Percentiles rank a stretch among this genome's conserved stretches.
Evolutionary conservation across 805 yeast species (phyloP).

Genomic region (Saccharomycopsis sp.): DNA sequence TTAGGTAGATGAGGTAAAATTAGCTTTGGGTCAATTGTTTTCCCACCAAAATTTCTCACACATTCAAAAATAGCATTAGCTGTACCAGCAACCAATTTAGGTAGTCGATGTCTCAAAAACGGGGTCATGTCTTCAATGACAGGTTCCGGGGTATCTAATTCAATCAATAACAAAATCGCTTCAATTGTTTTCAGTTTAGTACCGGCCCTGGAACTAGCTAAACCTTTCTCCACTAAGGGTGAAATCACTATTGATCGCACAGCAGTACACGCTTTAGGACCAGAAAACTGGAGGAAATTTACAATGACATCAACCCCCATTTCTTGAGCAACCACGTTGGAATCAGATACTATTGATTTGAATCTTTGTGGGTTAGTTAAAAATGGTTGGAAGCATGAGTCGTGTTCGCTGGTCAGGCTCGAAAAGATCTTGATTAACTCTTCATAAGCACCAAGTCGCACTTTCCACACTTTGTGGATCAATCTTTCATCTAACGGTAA

Average conservation of each 20-base stretch:
- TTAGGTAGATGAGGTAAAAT: conserved; percentile 54
- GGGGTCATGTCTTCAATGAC: conserved; percentile 64
- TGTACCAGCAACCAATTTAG: conserved; percentile 72
- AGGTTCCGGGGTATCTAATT: conserved; percentile 57
- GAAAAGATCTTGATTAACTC: conserved; percentile 50
- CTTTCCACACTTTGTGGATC: conserved; percentile 80
- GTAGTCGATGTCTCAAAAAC: conserved; percentile 52
- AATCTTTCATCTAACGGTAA: conserved; percentile 64
- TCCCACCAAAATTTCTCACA: conserved; percentile 56
- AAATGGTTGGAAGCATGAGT: conserved; percentile 45
- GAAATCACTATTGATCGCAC: conserved; percentile 39
- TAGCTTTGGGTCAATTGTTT: conserved; percentile 48
- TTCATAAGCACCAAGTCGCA: conserved; percentile 70
- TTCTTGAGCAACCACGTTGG: conserved; percentile 91
- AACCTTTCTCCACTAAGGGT: conserved; percentile 72
- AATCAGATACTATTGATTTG: conserved; percentile 58
- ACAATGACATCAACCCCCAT: conserved; percentile 55
- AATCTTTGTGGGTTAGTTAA: conserved; percentile 47
- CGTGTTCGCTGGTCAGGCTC: conserved; percentile 47
- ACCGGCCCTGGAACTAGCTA: conserved; percentile 65
- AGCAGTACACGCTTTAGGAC: conserved; percentile 34
- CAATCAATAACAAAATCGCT: conserved; percentile 55
- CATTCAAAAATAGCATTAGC: conserved; percentile 50
- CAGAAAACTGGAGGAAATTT: conserved; percentile 52
- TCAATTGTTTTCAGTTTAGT: conserved; percentile 64